phyloP scores from a whole-genome alignment of 176 grass and related monocot genomes.

The Zea mays region Zm-B73-REFERENCE-NAM-5.0 NC_050104.1:120614501-120615000 shows the following conservation, averaged over 20 bases:
- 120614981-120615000: conserved; percentile 76
- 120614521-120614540: conserved; percentile 77
- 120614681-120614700: conserved; percentile 54
- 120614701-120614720: conserved; percentile 95
- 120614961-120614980: conserved; percentile 74
- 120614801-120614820: too few species aligned
- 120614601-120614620: background rate
- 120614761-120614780: conserved; percentile 79
- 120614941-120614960: conserved; percentile 90
- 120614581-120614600: background rate
- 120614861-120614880: background rate
- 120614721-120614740: conserved; percentile 77
- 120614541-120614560: conserved; percentile 62
- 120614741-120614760: conserved; percentile 70
- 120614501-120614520: conserved; percentile 74
- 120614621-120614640: background rate
- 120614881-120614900: background rate
- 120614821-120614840: background rate
- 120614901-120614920: conserved; percentile 47
- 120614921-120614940: too few species aligned
- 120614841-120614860: background rate
- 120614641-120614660: background rate
- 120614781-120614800: too few species aligned
- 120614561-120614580: background rate
- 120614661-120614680: background rate